phyloP scores from a whole-genome alignment of 495 filamentous ascomycete genomes.

The Umbilicaria muhlenbergii region DNA sequence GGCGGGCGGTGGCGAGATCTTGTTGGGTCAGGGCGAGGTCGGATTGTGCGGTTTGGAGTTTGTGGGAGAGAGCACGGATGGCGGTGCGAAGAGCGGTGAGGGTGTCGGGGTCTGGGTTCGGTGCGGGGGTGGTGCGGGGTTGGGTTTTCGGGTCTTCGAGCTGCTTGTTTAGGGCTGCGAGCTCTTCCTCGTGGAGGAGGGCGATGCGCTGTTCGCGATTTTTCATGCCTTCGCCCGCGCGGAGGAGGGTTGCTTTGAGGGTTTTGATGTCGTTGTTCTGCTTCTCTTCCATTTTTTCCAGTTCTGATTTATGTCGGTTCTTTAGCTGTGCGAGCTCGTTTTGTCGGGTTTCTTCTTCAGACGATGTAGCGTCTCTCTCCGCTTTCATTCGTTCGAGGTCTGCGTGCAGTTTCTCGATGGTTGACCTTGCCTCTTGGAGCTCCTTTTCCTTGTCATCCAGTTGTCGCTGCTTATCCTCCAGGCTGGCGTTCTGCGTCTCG shows the following conservation, averaged over 20 bases:
- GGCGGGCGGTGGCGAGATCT: neutral
- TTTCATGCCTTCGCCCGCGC: constrained; percentile 20
- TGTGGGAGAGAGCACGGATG: constrained; percentile 17
- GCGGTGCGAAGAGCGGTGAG: constrained; percentile 22
- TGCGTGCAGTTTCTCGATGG: constrained; percentile 19
- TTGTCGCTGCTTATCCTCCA: neutral
- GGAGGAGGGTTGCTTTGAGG: constrained; percentile 22
- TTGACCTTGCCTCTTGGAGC: constrained; percentile 1
- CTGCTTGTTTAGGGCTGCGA: neutral
- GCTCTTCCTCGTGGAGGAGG: constrained; percentile 4
- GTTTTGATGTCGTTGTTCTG: constrained; percentile 28
- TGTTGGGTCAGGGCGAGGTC: neutral
- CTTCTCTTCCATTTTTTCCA: constrained; percentile 25
- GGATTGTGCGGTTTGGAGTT: constrained; percentile 4
- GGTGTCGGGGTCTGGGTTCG: neutral
- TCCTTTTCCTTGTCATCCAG: no score
- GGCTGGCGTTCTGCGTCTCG: neutral
- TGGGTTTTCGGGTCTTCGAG: constrained; percentile 1
- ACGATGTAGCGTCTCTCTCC: constrained; percentile 5
- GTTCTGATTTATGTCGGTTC: constrained; percentile 22
- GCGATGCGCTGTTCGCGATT: constrained; percentile 20
- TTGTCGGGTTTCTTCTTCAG: constrained; percentile 22
- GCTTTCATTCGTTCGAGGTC: constrained; percentile 23
- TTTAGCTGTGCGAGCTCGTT: constrained; percentile 25
- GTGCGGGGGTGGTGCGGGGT: neutral